Base-by-base conservation (phyloP, 768 basidiomycete genomes). In the Chalciporus piperatus region DNA sequence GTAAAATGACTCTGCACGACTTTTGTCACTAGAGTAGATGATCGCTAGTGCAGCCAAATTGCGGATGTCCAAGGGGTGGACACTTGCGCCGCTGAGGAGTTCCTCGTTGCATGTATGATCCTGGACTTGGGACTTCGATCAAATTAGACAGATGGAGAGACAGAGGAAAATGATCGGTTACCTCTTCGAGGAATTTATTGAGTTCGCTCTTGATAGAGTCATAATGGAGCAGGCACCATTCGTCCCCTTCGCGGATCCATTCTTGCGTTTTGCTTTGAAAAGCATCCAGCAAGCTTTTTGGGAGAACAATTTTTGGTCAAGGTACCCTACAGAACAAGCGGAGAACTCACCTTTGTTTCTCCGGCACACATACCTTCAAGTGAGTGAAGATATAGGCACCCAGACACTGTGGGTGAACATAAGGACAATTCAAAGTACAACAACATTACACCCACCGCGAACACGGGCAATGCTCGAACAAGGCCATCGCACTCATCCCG, bases 221-320 rank as follows among this genome's bases (percentile, higher is more conserved):
- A 20, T 64, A 60, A 45, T 67, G 52, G 39, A 58, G 17, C 1
- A 67, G 38, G 40, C 65, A 67, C 66, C 65, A 67, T 32, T 55
- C 56, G 6, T 60, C 60, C 17, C 43, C 37, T 27, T 45, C 52
- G 20, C 58, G 37, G 27, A 47, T 53, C 65, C 65, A 67, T 16
- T 59, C 58, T 25, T 50, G 51, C 32, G 54, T 50, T 52, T 37
- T 41, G 23, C 30, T 32, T 14, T 56, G 43, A 23, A 67, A 57
- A 22, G 54, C 51, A 27, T 56, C 48, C 4, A 57, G 32, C 51
- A 62, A 40, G 32, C 65, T 67, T 54, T 4, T n/a, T 17, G 9
- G n/a, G 1, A 6, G 16, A 40, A 25, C 42, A 14, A 23, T 14
- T 5, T 22, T 23, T 6, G 12, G 8, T 22, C 49, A 25, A 56